Evolutionary conservation across 2,329 filamentous ascomycete genomes (phyloP).

Genomic region (Penicillium olsonii): DNA sequence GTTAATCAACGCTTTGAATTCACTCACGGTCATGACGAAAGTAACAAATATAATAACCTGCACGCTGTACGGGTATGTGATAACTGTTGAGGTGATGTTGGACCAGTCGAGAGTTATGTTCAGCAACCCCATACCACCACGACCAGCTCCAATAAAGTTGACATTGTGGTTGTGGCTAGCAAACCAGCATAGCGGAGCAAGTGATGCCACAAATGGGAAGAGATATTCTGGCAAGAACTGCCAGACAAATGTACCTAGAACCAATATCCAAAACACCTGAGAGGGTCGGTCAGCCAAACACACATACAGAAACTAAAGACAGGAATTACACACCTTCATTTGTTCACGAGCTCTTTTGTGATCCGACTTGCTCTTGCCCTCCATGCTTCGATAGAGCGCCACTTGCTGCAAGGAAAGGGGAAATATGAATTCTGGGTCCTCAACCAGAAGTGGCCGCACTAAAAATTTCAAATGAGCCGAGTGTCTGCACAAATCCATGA

Average conservation of each 20-base stretch:
- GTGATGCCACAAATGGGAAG: not conserved
- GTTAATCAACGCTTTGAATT: rapidly evolving
- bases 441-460: not conserved
- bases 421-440: not conserved
- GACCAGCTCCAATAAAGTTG: not conserved
- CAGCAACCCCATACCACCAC: not conserved
- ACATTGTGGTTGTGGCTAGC: not conserved
- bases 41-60: not conserved
- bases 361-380: not conserved
- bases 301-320: too few relatives aligned
- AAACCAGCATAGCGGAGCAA: not conserved
- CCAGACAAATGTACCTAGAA: not conserved
- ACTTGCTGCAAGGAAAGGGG: not conserved
- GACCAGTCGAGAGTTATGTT: not conserved
- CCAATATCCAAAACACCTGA: not conserved
- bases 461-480: not conserved
- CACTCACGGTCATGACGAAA: not conserved
- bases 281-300: not conserved
- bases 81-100: not conserved
- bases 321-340: not conserved
- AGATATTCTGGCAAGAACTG: not conserved
- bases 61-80: not conserved
- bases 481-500: not conserved
- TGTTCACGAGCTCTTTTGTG: not conserved
- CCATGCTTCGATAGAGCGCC: not conserved